Evolutionary conservation across 1,284 basidiomycete genomes (phyloP).

Genomic region (Irpex sp.): DNA sequence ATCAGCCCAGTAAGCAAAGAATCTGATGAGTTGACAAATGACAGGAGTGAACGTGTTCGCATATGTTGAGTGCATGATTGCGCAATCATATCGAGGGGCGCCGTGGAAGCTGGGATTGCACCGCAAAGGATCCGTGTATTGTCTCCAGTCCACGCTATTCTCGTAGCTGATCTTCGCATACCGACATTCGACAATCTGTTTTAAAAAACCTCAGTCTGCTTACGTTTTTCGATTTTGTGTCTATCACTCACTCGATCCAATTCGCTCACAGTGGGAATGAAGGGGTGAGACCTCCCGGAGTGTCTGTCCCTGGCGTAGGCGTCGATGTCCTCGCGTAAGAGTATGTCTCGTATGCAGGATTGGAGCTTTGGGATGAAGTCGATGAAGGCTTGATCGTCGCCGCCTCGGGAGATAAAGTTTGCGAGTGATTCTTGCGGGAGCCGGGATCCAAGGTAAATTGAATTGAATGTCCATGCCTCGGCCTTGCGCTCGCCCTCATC

Average conservation of each 20-base stretch:
- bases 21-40: too few species aligned
- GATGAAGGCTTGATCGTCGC: neutral
- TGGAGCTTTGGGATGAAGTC: slow-evolving; percentile 9
- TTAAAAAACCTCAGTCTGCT: neutral
- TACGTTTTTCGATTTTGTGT: neutral
- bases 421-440: neutral
- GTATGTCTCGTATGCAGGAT: slow-evolving; percentile 1
- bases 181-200: slow-evolving; percentile 13
- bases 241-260: neutral
- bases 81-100: slow-evolving; percentile 21
- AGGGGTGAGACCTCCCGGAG: too few species aligned
- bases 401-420: neutral
- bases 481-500: neutral
- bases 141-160: slow-evolving; percentile 25
- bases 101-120: slow-evolving; percentile 24
- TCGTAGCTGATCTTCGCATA: slow-evolving; percentile 24
- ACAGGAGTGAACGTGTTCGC: too few species aligned
- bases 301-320: too few species aligned
- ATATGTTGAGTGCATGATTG: slow-evolving; percentile 14
- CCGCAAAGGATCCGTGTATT: slow-evolving; percentile 19
- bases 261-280: neutral
- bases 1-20: too few species aligned
- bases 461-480: neutral
- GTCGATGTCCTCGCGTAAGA: neutral
- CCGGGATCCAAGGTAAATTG: slow-evolving; percentile 4